Percentiles rank a stretch among this genome's conserved stretches.
These are phyloP conservation scores for Cutaneotrichosporon sp. DNA, from an alignment of 1,284 basidiomycete genomes.

Conservation along the genomic window DNA sequence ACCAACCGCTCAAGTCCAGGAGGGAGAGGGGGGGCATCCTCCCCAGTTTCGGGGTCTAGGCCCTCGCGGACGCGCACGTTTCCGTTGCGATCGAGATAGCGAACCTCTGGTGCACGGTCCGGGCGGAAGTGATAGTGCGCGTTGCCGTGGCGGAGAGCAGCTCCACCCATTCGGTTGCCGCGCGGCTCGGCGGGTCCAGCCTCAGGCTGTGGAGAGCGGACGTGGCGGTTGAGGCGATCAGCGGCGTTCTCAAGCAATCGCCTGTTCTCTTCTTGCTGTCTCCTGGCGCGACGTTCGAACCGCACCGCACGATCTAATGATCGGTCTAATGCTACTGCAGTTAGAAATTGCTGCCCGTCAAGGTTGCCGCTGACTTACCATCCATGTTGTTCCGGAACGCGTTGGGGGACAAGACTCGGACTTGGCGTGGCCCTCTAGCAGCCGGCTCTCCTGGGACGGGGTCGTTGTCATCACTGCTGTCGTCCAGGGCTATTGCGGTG, in stretches of 20 bases:
- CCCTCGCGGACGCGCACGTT: not conserved
- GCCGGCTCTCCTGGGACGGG: not conserved
- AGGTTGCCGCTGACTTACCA: not conserved
- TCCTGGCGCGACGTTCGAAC: not conserved
- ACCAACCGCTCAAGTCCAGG: not conserved
- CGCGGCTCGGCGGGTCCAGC: not conserved
- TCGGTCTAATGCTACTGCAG: not conserved
- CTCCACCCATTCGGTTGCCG: conserved; percentile 11
- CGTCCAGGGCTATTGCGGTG: not conserved
- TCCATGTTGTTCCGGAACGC: not conserved
- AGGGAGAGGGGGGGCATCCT: not conserved
- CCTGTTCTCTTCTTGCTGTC: not conserved
- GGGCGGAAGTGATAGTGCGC: conserved; percentile 28
- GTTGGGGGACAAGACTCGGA: not conserved
- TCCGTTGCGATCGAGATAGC: not conserved
- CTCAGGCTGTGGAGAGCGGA: conserved; percentile 4
- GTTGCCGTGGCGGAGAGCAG: conserved; percentile 28
- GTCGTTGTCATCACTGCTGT: not conserved
- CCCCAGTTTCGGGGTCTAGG: not conserved
- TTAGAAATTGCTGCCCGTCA: not conserved
- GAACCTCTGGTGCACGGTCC: not conserved
- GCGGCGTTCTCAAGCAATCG: not conserved
- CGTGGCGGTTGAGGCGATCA: not conserved
- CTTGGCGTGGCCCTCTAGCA: not conserved
- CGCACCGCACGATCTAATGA: not conserved